These are phyloP conservation scores for Sugiyamaella xylanicola DNA, from an alignment of 1,139 yeast genomes.

Conservation along the genomic window DNA sequence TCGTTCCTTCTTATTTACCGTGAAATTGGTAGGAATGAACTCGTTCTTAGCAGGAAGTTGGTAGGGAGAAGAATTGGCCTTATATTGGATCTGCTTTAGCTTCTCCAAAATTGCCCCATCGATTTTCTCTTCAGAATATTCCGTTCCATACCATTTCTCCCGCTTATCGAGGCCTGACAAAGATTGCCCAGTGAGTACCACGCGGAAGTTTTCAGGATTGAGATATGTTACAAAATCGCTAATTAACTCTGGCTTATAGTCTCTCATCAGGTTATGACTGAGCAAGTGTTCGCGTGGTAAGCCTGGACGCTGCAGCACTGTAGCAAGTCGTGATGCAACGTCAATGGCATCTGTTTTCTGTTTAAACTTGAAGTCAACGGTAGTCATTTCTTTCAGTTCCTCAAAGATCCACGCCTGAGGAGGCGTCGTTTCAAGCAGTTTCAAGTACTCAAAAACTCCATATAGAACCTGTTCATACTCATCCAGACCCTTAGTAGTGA, in stretches of 20 bases:
- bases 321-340: slow-evolving; percentile 57
- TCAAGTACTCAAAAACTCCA: slow-evolving; percentile 69
- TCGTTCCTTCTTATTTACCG: slow-evolving; percentile 52
- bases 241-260: slow-evolving; percentile 60
- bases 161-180: slow-evolving; percentile 44
- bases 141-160: slow-evolving; percentile 93
- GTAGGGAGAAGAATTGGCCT: slow-evolving; percentile 46
- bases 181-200: slow-evolving; percentile 51
- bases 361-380: slow-evolving; percentile 60
- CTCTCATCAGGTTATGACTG: slow-evolving; percentile 58
- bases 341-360: slow-evolving; percentile 66
- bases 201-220: slow-evolving; percentile 61
- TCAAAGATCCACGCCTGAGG: slow-evolving; percentile 62
- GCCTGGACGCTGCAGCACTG: slow-evolving; percentile 50
- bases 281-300: slow-evolving; percentile 68
- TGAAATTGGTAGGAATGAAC: slow-evolving; percentile 78
- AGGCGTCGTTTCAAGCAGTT: slow-evolving; percentile 54
- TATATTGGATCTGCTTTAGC: slow-evolving; percentile 42
- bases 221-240: slow-evolving; percentile 54
- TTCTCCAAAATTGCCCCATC: slow-evolving; percentile 45
- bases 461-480: slow-evolving; percentile 63
- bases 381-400: slow-evolving; percentile 53
- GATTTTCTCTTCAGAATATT: slow-evolving; percentile 57
- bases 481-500: slow-evolving; percentile 69
- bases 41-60: slow-evolving; percentile 71